Conservation (phyloP, 495 filamentous ascomycete genomes). For the Lasiosphaeria ovina region DNA sequence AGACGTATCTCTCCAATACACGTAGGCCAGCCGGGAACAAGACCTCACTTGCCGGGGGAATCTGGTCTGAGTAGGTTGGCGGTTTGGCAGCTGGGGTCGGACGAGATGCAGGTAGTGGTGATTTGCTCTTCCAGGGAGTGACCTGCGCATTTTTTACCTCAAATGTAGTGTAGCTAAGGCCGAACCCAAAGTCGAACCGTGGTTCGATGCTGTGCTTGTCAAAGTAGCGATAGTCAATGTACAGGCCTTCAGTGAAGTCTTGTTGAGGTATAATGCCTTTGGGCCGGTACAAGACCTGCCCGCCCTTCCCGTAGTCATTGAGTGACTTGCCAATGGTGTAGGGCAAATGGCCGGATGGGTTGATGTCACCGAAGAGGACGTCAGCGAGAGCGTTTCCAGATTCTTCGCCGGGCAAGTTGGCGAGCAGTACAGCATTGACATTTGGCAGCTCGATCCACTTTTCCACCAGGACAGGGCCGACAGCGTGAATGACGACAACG, state of each 20-base stretch:
- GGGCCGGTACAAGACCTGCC: conserved; percentile 69
- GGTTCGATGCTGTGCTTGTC: conserved; percentile 68
- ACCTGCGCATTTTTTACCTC: conserved; percentile 61
- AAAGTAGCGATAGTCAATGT: conserved; percentile 90
- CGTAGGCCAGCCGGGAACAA: conserved; percentile 67
- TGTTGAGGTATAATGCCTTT: conserved; percentile 78
- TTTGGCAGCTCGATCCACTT: conserved; percentile 76
- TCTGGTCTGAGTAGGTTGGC: conserved; percentile 54
- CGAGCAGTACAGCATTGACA: conserved; percentile 80
- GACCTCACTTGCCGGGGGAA: conserved; percentile 56
- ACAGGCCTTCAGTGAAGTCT: conserved; percentile 77
- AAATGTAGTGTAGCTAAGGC: conserved; percentile 80
- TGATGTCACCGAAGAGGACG: conserved; percentile 79
- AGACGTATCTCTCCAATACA: conserved; percentile 76
- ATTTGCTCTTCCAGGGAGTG: conserved; percentile 53
- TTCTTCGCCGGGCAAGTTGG: conserved; percentile 87
- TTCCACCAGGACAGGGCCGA: conserved; percentile 84
- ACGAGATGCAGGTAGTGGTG: conserved; percentile 58
- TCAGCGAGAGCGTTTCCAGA: conserved; percentile 83
- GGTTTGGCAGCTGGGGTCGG: conserved; percentile 56
- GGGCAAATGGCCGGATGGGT: conserved; percentile 83
- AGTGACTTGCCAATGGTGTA: conserved; percentile 85
- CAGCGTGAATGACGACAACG: conserved; percentile 85
- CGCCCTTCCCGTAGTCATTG: conserved; percentile 79
- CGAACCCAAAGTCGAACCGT: conserved; percentile 76